Conservation (phyloP, 768 basidiomycete genomes). For the Lyophyllum semitale region DNA sequence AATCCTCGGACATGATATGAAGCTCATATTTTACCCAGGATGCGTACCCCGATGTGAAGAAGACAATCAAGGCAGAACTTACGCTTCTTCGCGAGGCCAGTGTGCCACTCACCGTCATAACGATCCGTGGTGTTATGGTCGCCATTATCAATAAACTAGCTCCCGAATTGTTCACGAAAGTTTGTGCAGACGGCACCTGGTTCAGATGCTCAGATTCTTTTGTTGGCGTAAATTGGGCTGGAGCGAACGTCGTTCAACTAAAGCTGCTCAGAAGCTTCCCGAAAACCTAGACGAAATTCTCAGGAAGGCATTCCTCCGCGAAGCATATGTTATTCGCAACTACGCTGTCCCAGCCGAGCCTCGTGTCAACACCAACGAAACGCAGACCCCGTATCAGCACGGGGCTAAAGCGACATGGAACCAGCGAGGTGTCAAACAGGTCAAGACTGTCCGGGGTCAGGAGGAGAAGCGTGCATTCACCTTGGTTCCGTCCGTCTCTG, state of each 20-base stretch:
- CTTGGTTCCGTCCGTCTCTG: conserved; percentile 27
- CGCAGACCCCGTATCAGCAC: conserved; percentile 29
- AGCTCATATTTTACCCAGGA: neutral
- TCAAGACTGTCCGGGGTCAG: conserved; percentile 28
- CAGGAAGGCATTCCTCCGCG: conserved; percentile 21
- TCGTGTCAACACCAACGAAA: conserved; percentile 37
- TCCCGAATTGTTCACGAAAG: conserved; percentile 20
- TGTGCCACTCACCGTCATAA: conserved; percentile 21
- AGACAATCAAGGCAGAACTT: conserved; percentile 17
- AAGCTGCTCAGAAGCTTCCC: conserved; percentile 25
- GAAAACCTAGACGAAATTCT: neutral
- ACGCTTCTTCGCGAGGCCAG: conserved; percentile 19
- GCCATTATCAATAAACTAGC: conserved; percentile 14
- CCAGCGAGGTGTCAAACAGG: conserved; percentile 29
- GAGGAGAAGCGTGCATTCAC: conserved; percentile 44
- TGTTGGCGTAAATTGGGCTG: conserved; percentile 21
- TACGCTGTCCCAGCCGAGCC: conserved; percentile 28
- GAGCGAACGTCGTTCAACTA: conserved; percentile 26
- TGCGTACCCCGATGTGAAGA: conserved; percentile 15
- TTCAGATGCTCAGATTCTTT: conserved; percentile 30
- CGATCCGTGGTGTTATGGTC: conserved; percentile 31
- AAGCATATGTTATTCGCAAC: conserved; percentile 29
- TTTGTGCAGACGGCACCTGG: conserved; percentile 27
- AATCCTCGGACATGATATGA: neutral
- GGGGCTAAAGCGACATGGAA: conserved; percentile 29